Evolutionary conservation across 2,329 filamentous ascomycete genomes (phyloP), one percentile per base, ranked within the genome.

Genomic region (Cladosporium sp.): DNA sequence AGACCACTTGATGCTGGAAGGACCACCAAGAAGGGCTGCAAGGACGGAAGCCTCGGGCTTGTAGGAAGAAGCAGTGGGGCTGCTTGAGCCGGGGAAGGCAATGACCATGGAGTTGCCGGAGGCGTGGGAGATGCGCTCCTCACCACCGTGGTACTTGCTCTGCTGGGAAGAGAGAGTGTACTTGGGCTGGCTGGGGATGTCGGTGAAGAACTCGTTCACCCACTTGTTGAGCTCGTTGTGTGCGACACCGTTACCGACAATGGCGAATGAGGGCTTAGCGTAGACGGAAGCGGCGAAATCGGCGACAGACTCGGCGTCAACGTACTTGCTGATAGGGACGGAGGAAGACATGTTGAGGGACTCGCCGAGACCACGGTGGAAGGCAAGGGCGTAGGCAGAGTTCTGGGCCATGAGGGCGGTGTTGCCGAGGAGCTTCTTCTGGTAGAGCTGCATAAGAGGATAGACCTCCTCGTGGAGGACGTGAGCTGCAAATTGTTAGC

Each of bases 1-100:
- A 55, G 90, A 88, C 93, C 93, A 99, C 82, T 97, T 99, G 82
- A 97, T 92, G 76, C 81, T 88, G 57, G 92, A 89, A 76, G 95
- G 80, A 62, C 93, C 94, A 72, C 94, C 94, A 55, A 99, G 88
- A 19, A 99, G 87, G 64, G 92, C 86, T 59, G 89, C 86, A 59
- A 99, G 87, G 63, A 99, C 92, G 63, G 88, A 84, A 64, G 91
- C 84, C 78, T 97, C 92, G 58, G 94, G 90, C 82, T 96, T 96
- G 82, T 90, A 91, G 69, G 85, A 86, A 64, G 82, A 81, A 67
- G 83, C 82, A 39, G 85, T 87, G 70, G 84, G 84, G 38, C 88
- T 86, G 77, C 90, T 89, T 63, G 91, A 92, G 61, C 93, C 92
- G 59, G 92, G 89, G 88, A 99, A 97, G 63, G 86, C 94, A 72